These are phyloP conservation scores for Isoetes engelmannii DNA, from an alignment of 83 land plant genomes.

Conservation along the genomic window DNA sequence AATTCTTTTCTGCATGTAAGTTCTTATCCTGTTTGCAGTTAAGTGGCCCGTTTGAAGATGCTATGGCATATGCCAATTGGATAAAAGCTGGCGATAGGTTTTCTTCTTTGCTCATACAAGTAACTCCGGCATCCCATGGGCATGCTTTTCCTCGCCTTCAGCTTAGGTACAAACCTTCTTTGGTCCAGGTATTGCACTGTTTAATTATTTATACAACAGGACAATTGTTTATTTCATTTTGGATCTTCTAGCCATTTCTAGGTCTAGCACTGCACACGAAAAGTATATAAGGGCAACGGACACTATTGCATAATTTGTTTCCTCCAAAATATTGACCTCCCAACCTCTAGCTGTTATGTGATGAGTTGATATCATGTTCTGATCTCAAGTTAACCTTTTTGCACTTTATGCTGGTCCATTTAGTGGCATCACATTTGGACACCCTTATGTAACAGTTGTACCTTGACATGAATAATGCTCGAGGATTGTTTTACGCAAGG, in stretches of 20 bases:
- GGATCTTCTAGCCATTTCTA: neutral
- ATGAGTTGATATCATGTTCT: too few species aligned
- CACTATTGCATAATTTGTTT: neutral
- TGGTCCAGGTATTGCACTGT: slow-evolving; percentile 51
- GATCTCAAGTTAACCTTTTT: too few species aligned
- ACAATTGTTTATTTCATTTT: neutral
- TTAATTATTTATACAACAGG: neutral
- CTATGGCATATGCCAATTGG: slow-evolving; percentile 77
- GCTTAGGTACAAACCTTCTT: slow-evolving; percentile 78
- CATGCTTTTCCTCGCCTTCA: slow-evolving; percentile 81
- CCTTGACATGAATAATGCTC: too few species aligned
- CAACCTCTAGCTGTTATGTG: neutral
- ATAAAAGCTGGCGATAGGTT: slow-evolving; percentile 52
- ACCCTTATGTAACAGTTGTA: too few species aligned
- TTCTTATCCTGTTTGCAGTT: slow-evolving; percentile 37
- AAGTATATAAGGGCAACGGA: too few species aligned
- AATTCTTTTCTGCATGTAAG: neutral
- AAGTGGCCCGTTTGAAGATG: slow-evolving; percentile 69
- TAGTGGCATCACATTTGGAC: too few species aligned
- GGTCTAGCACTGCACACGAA: too few species aligned
- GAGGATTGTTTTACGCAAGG: too few species aligned
- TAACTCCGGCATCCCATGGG: slow-evolving; percentile 57
- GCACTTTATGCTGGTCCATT: too few species aligned
- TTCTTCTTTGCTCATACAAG: slow-evolving; percentile 54
- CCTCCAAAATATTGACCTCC: slow-evolving; percentile 1